Evolutionary conservation across 352 stramenopile genomes (phyloP).

Genomic region (Globisporangium radiosum): DNA sequence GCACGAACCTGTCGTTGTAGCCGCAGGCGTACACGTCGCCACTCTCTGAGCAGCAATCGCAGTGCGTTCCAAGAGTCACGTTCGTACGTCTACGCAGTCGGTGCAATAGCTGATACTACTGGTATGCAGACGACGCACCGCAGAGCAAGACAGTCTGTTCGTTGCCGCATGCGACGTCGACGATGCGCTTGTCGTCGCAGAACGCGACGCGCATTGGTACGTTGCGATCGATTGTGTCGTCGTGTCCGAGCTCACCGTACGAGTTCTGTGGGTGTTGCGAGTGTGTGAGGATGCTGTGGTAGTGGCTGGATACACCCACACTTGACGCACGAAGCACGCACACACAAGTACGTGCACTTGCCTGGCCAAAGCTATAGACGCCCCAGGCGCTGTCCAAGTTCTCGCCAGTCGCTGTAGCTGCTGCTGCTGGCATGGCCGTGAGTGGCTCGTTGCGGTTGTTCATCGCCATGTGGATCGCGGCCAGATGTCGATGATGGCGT

Average conservation of each 20-base stretch:
- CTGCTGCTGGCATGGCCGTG: not conserved
- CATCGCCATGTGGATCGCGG: slow-evolving; percentile 5
- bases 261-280: slow-evolving; percentile 60
- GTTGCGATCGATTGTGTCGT: slow-evolving; percentile 70
- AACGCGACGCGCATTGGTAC: slow-evolving; percentile 38
- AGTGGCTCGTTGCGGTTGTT: slow-evolving; percentile 13
- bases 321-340: too few relatives aligned
- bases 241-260: slow-evolving; percentile 89
- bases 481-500: too few relatives aligned
- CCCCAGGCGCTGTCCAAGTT: not conserved
- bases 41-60: slow-evolving; percentile 20
- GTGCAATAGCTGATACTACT: not conserved
- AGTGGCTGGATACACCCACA: too few relatives aligned
- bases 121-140: slow-evolving; percentile 21
- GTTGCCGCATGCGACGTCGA: slow-evolving; percentile 86
- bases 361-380: slow-evolving; percentile 49
- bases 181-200: slow-evolving; percentile 33
- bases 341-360: slow-evolving; percentile 4
- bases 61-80: not conserved
- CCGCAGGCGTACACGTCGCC: slow-evolving; percentile 86
- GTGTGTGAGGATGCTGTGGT: not conserved
- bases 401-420: not conserved
- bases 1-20: slow-evolving; percentile 87
- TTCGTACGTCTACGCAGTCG: not conserved
- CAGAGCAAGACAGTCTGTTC: slow-evolving; percentile 87